Conservation (phyloP, 2,329 filamentous ascomycete species). For the Aspergillus tubingensis region DNA sequence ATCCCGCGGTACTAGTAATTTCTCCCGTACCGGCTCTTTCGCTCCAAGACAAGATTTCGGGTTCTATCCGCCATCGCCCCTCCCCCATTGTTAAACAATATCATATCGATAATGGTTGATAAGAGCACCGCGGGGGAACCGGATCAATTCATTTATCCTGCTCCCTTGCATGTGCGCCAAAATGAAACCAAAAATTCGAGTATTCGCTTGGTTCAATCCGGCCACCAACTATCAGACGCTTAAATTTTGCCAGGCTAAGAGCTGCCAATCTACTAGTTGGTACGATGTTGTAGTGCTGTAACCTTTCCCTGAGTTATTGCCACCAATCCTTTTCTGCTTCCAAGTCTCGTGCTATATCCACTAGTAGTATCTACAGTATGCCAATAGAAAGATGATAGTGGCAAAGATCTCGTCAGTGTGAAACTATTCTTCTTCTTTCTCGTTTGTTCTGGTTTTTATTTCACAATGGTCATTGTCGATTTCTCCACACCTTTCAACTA, state of each 20-base stretch:
- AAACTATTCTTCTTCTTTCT: not conserved
- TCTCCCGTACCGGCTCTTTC: not conserved
- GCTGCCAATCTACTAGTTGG: not conserved
- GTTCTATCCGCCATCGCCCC: not conserved
- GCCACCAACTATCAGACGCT: not conserved
- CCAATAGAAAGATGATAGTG: not conserved
- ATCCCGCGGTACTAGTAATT: too few relatives aligned
- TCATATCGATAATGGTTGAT: slow-evolving; percentile 24
- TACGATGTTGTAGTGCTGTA: too few relatives aligned
- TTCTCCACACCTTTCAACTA: not conserved
- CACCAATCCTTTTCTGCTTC: not conserved
- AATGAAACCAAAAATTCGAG: not conserved
- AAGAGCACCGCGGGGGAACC: slow-evolving; percentile 22
- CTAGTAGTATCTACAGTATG: not conserved
- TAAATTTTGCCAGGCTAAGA: not conserved
- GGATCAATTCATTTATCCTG: slow-evolving; percentile 11
- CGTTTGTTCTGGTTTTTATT: not conserved
- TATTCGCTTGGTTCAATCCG: slow-evolving; percentile 7
- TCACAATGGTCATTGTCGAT: not conserved
- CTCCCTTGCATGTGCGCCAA: slow-evolving; percentile 25
- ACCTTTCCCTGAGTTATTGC: not conserved
- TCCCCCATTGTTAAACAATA: not conserved
- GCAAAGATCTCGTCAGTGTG: not conserved
- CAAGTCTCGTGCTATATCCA: not conserved
- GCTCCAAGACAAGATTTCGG: not conserved